Percentiles rank a stretch among this genome's conserved stretches.
Conservation (phyloP, 2,329 filamentous ascomycete genomes). For the Microthyrium microscopicum region DNA sequence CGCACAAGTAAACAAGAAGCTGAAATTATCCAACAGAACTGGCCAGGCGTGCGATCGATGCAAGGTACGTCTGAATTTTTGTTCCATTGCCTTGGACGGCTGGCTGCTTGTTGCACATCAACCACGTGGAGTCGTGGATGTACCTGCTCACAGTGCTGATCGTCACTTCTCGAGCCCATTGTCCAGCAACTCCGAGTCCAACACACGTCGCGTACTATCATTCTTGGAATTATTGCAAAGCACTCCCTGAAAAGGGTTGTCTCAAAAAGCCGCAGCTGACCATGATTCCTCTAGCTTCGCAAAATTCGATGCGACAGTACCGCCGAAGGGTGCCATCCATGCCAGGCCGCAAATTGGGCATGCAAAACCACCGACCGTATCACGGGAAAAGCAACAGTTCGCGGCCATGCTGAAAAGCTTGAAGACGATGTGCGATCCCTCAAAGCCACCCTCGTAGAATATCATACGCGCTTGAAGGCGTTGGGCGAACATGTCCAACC, state of each 20-base stretch:
- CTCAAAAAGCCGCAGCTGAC: not conserved
- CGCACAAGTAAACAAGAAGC: conserved; percentile 34
- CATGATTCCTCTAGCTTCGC: conserved; percentile 38
- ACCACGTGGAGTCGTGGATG: not conserved
- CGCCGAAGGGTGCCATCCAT: conserved; percentile 68
- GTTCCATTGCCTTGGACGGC: not conserved
- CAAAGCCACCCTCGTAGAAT: conserved; percentile 41
- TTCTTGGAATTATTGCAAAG: not conserved
- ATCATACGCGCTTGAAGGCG: conserved; percentile 19
- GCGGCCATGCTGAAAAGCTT: conserved; percentile 62
- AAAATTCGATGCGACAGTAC: conserved; percentile 79
- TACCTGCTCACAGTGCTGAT: too few relatives aligned
- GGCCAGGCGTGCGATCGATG: conserved; percentile 81
- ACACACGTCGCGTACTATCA: not conserved
- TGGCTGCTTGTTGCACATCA: not conserved
- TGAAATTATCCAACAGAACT: conserved; percentile 42
- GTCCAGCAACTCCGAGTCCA: too few relatives aligned
- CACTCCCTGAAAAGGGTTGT: conserved; percentile 1
- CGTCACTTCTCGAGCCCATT: too few relatives aligned
- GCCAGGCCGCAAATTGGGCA: conserved; percentile 55
- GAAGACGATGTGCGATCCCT: conserved; percentile 57
- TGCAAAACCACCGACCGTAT: conserved; percentile 80
- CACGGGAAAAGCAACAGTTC: conserved; percentile 60
- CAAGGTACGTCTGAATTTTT: conserved; percentile 40
- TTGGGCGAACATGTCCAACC: conserved; percentile 9